Evolutionary conservation across 2,329 filamentous ascomycete genomes (phyloP).

Genomic region (Periconia sp.): DNA sequence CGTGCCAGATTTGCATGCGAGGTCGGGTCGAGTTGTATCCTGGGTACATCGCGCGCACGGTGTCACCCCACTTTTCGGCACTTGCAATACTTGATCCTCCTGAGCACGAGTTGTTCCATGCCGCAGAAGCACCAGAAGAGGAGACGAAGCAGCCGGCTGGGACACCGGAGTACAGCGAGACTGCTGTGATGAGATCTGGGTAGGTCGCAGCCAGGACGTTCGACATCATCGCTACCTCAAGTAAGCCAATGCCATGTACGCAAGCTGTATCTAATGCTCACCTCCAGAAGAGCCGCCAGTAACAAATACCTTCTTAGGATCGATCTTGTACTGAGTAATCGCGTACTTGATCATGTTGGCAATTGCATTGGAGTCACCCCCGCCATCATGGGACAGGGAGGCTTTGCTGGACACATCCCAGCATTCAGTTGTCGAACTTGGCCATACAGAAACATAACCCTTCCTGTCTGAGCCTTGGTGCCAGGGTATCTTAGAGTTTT

Average conservation of each 20-base stretch:
- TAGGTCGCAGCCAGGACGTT: constrained; percentile 60
- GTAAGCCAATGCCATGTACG: constrained; percentile 8
- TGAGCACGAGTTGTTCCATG: constrained; percentile 61
- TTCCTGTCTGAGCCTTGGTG: constrained; percentile 36
- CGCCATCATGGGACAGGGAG: constrained; percentile 62
- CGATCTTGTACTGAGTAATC: constrained; percentile 59
- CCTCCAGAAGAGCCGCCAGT: constrained; percentile 60
- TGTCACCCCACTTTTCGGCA: constrained; percentile 56
- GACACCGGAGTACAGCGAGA: constrained; percentile 59
- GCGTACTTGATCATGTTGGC: constrained; percentile 66
- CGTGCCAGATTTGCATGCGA: constrained; percentile 65
- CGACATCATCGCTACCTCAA: constrained; percentile 32
- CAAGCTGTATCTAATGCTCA: too few species aligned
- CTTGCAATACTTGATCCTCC: constrained; percentile 54
- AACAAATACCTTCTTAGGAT: constrained; percentile 60
- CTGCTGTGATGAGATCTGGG: constrained; percentile 60
- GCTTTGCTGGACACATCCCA: constrained; percentile 65
- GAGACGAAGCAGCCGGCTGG: constrained; percentile 62
- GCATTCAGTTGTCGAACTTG: constrained; percentile 49
- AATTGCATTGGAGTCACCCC: constrained; percentile 63
- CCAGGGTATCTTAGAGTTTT: constrained; percentile 37
- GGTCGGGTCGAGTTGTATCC: constrained; percentile 59
- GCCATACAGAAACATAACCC: constrained; percentile 39
- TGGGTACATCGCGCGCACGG: constrained; percentile 57
- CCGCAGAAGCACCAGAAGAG: constrained; percentile 48